phyloP scores from a whole-genome alignment of 805 yeast genomes.

The Blastobotrys attinorum region DNA sequence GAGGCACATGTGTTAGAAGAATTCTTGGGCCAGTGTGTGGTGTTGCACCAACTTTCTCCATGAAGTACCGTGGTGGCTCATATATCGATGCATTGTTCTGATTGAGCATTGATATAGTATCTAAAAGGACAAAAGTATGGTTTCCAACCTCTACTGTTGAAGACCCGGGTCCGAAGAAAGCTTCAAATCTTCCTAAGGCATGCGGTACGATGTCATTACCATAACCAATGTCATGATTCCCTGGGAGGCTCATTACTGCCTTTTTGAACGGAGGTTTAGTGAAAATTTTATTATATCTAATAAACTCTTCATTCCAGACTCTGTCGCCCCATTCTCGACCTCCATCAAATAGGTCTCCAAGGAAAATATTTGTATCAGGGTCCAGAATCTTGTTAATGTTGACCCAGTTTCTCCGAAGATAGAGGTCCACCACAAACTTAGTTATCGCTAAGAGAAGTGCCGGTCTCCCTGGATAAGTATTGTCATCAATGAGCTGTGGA shows the following conservation, averaged over 20 bases:
- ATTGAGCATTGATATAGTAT: conserved; percentile 75
- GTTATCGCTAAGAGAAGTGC: conserved; percentile 45
- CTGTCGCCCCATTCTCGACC: conserved; percentile 79
- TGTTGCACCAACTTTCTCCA: conserved; percentile 29
- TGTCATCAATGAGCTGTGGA: conserved; percentile 86
- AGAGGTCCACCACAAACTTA: conserved; percentile 60
- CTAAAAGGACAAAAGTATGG: conserved; percentile 70
- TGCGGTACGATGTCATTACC: conserved; percentile 58
- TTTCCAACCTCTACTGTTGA: conserved; percentile 50
- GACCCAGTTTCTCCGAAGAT: conserved; percentile 68
- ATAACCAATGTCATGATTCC: conserved; percentile 96
- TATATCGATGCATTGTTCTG: conserved; percentile 38
- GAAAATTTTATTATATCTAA: conserved; percentile 61
- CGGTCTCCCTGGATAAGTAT: conserved; percentile 75
- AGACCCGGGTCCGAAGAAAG: conserved; percentile 65
- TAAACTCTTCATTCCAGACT: conserved; percentile 61
- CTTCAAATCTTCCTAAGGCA: conserved; percentile 54
- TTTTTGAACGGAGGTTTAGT: conserved; percentile 42
- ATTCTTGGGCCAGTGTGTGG: conserved; percentile 34
- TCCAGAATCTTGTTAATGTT: conserved; percentile 47
- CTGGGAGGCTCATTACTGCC: conserved; percentile 54
- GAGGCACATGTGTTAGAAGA: conserved; percentile 80
- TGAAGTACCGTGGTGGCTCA: conserved; percentile 43
- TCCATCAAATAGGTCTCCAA: conserved; percentile 93
- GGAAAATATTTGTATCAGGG: conserved; percentile 69